Conservation (phyloP, 306 rosid species). For the Vigna angularis region DNA sequence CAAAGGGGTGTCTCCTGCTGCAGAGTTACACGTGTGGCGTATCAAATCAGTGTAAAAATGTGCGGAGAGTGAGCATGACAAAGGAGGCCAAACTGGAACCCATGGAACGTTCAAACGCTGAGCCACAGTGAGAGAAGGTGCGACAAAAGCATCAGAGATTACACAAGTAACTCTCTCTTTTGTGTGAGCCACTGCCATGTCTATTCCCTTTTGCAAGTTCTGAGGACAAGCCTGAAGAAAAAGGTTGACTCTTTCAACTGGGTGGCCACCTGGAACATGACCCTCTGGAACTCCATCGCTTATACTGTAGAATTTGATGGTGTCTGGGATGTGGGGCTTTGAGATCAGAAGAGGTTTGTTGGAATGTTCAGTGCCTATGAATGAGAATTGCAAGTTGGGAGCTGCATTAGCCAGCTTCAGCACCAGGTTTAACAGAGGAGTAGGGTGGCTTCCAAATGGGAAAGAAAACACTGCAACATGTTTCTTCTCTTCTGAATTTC, state of each 20-base stretch:
- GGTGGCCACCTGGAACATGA: conserved; percentile 24
- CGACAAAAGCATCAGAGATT: conserved; percentile 49
- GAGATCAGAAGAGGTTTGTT: conserved; percentile 33
- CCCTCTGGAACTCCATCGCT: conserved; percentile 46
- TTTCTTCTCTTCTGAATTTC: conserved; percentile 4
- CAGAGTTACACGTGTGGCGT: not conserved
- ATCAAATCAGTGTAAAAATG: conserved; percentile 48
- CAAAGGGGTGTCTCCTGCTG: conserved; percentile 23
- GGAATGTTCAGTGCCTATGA: conserved; percentile 30
- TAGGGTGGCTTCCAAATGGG: conserved; percentile 56
- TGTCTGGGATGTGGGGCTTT: conserved; percentile 28
- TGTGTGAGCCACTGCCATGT: conserved; percentile 34
- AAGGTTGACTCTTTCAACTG: conserved; percentile 41
- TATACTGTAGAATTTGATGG: conserved; percentile 32
- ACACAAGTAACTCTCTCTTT: conserved; percentile 46
- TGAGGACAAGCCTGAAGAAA: conserved; percentile 47
- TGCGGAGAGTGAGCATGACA: conserved; percentile 45
- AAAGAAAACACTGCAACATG: conserved; percentile 52
- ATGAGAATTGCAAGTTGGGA: conserved; percentile 51
- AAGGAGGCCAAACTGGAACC: conserved; percentile 52
- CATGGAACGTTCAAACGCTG: conserved; percentile 54
- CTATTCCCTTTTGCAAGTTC: conserved; percentile 43
- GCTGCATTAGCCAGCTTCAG: conserved; percentile 44
- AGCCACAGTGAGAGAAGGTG: conserved; percentile 35
- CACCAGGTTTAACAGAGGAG: conserved; percentile 41